Evolutionary conservation across 305 asterid genomes (phyloP).

Genomic region (Solanum hybrid): DNA sequence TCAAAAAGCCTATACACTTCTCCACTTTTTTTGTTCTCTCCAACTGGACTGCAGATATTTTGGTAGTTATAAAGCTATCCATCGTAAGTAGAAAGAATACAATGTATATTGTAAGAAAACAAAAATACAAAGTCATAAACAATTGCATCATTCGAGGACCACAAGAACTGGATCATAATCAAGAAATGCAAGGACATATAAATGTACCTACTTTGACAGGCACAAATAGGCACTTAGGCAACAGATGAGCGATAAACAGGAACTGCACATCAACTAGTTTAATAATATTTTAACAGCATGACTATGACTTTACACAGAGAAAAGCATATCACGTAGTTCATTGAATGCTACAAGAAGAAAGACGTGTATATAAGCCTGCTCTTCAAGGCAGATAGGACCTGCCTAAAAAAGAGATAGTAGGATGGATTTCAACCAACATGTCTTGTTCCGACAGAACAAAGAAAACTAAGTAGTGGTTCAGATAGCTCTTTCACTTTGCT

Average conservation of each 20-base stretch:
- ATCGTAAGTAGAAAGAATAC: not conserved
- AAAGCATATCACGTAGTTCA: not conserved
- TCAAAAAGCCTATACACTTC: constrained; percentile 93
- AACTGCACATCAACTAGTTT: constrained; percentile 1
- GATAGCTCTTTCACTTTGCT: not conserved
- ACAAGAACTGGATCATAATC: not conserved
- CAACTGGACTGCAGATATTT: constrained; percentile 81
- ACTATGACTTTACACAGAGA: not conserved
- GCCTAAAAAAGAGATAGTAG: not conserved
- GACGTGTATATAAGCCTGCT: not conserved
- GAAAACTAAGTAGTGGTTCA: not conserved
- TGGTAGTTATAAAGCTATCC: not conserved
- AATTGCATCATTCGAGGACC: not conserved
- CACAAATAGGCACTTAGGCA: not conserved
- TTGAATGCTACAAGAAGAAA: not conserved
- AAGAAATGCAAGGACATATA: not conserved
- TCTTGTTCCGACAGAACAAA: not conserved
- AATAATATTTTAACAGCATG: not conserved
- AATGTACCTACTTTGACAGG: not conserved
- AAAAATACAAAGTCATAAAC: not conserved
- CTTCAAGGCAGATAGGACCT: not conserved
- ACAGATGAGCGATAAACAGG: not conserved
- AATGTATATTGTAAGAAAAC: not conserved
- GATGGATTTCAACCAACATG: not conserved
- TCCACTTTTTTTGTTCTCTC: constrained; percentile 93